Percentiles rank a stretch among this genome's conserved stretches.
Evolutionary conservation across 2,329 filamentous ascomycete genomes (phyloP).

Genomic region (Talaromyces amestolkiae): DNA sequence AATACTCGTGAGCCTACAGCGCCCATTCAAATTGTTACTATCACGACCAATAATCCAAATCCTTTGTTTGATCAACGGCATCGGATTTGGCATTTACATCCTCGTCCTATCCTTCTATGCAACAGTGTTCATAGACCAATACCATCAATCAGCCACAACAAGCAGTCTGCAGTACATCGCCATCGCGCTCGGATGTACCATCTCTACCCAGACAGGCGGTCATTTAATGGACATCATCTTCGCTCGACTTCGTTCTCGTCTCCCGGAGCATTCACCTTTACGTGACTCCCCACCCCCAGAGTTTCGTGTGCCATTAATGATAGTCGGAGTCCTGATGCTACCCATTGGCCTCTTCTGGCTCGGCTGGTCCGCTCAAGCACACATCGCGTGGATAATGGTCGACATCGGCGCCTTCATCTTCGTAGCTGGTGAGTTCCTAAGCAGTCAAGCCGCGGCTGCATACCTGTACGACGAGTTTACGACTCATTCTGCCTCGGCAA

Average conservation of each 20-base stretch:
- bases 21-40: slow-evolving; percentile 1
- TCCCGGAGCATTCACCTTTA: slow-evolving; percentile 2
- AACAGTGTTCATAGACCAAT: slow-evolving; percentile 15
- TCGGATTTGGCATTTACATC: slow-evolving; percentile 16
- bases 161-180: slow-evolving; percentile 19
- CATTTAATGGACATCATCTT: slow-evolving; percentile 14
- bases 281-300: slow-evolving; percentile 47
- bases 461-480: slow-evolving; percentile 60
- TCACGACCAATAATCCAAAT: slow-evolving; percentile 12
- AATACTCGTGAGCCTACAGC: slow-evolving; percentile 4
- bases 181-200: slow-evolving; percentile 15
- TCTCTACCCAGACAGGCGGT: slow-evolving; percentile 12
- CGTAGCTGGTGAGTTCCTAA: slow-evolving; percentile 43
- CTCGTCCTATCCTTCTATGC: slow-evolving; percentile 17
- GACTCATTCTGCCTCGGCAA: slow-evolving; percentile 48
- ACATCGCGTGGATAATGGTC: slow-evolving; percentile 58
- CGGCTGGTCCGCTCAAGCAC: slow-evolving; percentile 56
- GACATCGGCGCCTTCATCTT: slow-evolving; percentile 59
- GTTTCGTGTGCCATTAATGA: slow-evolving; percentile 54
- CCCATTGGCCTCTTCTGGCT: slow-evolving; percentile 58
- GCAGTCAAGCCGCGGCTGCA: slow-evolving; percentile 54
- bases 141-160: slow-evolving; percentile 11
- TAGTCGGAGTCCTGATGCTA: slow-evolving; percentile 53
- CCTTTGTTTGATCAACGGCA: slow-evolving; percentile 1
- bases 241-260: slow-evolving; percentile 7